phyloP scores from a whole-genome alignment of 768 basidiomycete genomes.

The Suillus hirtellus region DNA sequence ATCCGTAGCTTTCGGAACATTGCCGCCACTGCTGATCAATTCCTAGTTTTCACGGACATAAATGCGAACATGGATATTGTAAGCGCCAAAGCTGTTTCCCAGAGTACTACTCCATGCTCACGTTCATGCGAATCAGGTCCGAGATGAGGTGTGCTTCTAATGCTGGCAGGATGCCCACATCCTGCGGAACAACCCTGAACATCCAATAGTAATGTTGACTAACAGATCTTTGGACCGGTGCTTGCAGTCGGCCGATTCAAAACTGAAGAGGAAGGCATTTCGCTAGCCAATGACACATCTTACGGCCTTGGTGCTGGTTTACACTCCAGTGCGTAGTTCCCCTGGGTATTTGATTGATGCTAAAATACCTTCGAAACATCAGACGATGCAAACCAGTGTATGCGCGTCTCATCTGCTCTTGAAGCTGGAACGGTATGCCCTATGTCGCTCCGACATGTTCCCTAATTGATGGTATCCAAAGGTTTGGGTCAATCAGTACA shows the following conservation, averaged over 20 bases:
- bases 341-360: not conserved
- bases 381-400: slow-evolving; percentile 86
- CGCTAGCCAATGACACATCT: slow-evolving; percentile 81
- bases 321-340: slow-evolving; percentile 66
- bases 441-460: not conserved
- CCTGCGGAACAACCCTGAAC: slow-evolving; percentile 12
- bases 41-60: slow-evolving; percentile 79
- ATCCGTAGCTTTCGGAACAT: slow-evolving; percentile 13
- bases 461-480: slow-evolving; percentile 28
- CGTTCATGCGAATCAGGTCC: slow-evolving; percentile 33
- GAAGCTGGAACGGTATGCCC: slow-evolving; percentile 82
- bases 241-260: slow-evolving; percentile 80
- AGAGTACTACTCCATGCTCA: slow-evolving; percentile 7
- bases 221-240: slow-evolving; percentile 93
- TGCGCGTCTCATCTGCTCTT: slow-evolving; percentile 81
- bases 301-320: slow-evolving; percentile 94
- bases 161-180: slow-evolving; percentile 7
- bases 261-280: slow-evolving; percentile 84
- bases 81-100: slow-evolving; percentile 26
- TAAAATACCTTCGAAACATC: slow-evolving; percentile 12
- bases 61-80: slow-evolving; percentile 85
- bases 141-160: slow-evolving; percentile 29
- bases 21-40: slow-evolving; percentile 10
- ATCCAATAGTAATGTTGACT: slow-evolving; percentile 12
- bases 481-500: slow-evolving; percentile 95